These are phyloP conservation scores for Linum trigynum DNA, from an alignment of 345 rosid genomes.

Conservation along the genomic window DNA sequence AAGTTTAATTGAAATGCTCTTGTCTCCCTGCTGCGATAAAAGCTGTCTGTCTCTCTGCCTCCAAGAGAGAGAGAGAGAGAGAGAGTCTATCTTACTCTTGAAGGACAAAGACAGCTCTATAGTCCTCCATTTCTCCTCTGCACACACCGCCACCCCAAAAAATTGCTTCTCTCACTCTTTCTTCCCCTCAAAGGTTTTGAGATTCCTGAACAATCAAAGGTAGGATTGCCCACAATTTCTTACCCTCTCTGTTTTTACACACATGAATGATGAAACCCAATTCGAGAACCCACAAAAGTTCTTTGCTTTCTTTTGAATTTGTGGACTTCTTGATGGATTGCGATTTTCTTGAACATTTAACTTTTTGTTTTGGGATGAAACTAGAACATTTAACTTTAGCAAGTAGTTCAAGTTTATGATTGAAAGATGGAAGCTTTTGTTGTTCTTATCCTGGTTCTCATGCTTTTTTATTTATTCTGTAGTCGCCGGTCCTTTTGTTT, in stretches of 20 bases:
- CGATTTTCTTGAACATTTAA: too few relatives aligned
- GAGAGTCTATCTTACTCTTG: background rate
- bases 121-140: background rate
- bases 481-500: background rate
- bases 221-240: background rate
- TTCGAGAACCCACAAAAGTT: background rate
- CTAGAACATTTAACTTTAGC: background rate
- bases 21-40: background rate
- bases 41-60: background rate
- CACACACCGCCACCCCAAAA: too few relatives aligned
- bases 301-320: background rate
- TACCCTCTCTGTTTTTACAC: background rate
- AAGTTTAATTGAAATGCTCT: background rate
- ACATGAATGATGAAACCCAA: background rate
- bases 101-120: background rate
- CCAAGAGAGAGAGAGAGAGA: background rate
- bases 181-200: background rate
- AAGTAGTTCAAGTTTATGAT: background rate
- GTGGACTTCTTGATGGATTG: too few relatives aligned
- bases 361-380: background rate
- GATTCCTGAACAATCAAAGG: background rate
- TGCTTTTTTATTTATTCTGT: background rate
- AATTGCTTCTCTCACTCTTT: background rate
- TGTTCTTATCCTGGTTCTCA: too few relatives aligned
- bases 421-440: background rate